phyloP scores from a whole-genome alignment of 192 early-diverging fungal species.

The Geosiphon pyriformis region DNA sequence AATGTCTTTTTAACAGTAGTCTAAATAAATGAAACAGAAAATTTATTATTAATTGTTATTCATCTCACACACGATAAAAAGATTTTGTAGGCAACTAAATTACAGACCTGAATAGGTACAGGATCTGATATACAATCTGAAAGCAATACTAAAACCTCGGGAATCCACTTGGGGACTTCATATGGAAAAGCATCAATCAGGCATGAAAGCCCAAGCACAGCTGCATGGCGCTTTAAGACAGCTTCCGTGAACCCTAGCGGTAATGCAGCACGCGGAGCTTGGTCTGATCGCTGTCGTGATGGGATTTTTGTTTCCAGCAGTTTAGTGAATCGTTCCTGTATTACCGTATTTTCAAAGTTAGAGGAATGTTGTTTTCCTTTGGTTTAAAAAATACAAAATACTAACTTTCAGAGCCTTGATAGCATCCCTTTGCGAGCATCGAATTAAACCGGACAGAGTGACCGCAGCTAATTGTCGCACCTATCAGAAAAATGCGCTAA shows the following conservation, averaged over 20 bases:
- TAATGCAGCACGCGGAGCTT: conserved; percentile 24
- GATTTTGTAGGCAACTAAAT: not conserved
- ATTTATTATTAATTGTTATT: not conserved
- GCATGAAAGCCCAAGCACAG: conserved; percentile 84
- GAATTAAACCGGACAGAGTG: conserved; percentile 71
- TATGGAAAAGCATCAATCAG: conserved; percentile 91
- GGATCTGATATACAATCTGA: conserved; percentile 77
- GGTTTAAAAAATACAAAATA: not conserved
- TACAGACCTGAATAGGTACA: conserved; percentile 66
- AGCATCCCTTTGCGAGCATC: conserved; percentile 67
- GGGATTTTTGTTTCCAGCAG: conserved; percentile 43
- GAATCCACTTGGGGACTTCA: conserved; percentile 89
- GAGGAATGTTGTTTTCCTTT: not conserved
- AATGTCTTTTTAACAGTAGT: conserved; percentile 80
- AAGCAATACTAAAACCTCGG: conserved; percentile 71
- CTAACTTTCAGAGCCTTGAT: conserved; percentile 45
- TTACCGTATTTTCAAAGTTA: too few species aligned
- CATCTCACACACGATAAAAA: conserved; percentile 11
- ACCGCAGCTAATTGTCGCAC: conserved; percentile 69
- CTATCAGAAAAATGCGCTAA: conserved; percentile 34
- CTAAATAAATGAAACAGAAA: conserved; percentile 27
- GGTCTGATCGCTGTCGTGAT: conserved; percentile 32
- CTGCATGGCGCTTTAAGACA: conserved; percentile 73
- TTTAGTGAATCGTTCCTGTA: conserved; percentile 31
- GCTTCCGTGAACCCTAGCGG: conserved; percentile 49